phyloP scores from a whole-genome alignment of 306 rosid genomes.

The Acacia crassicarpa region DNA sequence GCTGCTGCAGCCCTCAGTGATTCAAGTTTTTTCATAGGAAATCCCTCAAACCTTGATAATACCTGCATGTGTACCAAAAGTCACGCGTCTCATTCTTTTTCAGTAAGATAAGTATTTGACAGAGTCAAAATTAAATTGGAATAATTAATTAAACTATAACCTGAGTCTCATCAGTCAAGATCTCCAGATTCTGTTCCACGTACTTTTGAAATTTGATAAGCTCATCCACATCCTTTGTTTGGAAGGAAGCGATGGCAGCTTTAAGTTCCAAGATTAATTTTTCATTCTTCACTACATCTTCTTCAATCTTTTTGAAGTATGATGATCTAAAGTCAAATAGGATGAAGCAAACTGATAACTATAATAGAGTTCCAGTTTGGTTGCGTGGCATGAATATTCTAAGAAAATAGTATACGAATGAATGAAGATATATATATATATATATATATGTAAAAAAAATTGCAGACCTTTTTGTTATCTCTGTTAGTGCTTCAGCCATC shows the following conservation, averaged over 20 bases:
- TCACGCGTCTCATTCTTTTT: neutral
- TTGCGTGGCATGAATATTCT: neutral
- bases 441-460: no score
- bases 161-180: slow-evolving; percentile 46
- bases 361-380: neutral
- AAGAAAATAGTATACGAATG: neutral
- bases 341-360: neutral
- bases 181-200: slow-evolving; percentile 36
- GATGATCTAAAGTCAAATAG: slow-evolving; percentile 24
- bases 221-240: slow-evolving; percentile 39
- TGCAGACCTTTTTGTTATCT: slow-evolving; percentile 41
- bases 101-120: neutral
- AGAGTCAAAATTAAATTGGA: neutral
- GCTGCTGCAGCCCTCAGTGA: slow-evolving; percentile 45
- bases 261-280: slow-evolving; percentile 18
- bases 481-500: slow-evolving; percentile 49
- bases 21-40: slow-evolving; percentile 43
- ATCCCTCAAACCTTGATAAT: slow-evolving; percentile 23
- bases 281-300: slow-evolving; percentile 22
- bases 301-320: slow-evolving; percentile 41
- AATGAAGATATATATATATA: no score
- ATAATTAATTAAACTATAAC: slow-evolving; percentile 1
- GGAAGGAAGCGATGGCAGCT: slow-evolving; percentile 35
- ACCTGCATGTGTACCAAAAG: slow-evolving; percentile 5
- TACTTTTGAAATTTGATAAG: slow-evolving; percentile 38